phyloP scores from a whole-genome alignment of 2,329 filamentous ascomycete genomes.

The Colletotrichum limetticola region DNA sequence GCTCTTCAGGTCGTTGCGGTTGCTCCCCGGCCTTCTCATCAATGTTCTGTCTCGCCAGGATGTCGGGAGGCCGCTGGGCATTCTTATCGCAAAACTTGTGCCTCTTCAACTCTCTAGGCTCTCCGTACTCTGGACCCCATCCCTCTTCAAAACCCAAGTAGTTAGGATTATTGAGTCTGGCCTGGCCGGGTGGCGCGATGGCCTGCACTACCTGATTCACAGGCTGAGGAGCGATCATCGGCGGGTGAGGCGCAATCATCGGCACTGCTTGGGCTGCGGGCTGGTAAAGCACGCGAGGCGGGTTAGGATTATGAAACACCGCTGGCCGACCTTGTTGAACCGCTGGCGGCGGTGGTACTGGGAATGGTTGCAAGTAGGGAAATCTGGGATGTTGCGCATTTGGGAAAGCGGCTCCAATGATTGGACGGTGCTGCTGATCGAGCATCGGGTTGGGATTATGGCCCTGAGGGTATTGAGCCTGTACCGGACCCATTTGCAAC shows the following conservation, averaged over 20 bases:
- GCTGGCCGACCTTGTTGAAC: no score
- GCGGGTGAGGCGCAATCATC: no score
- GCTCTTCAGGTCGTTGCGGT: no score
- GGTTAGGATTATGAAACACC: no score
- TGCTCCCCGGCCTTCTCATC: background rate
- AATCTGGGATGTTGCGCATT: background rate
- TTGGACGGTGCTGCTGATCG: background rate
- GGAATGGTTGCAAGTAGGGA: background rate
- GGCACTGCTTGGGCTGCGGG: no score
- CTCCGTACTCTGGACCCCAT: background rate
- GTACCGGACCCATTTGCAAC: no score
- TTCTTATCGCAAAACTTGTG: background rate
- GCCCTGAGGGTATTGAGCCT: no score
- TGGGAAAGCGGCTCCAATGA: background rate
- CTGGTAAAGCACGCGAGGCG: no score
- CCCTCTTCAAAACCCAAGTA: background rate
- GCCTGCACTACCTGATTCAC: background rate
- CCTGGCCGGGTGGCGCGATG: background rate
- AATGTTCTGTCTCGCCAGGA: background rate
- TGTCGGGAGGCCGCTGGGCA: background rate
- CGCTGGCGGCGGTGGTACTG: background rate
- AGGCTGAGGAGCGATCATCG: background rate
- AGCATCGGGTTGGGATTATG: background rate
- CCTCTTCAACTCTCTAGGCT: background rate
- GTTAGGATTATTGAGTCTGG: background rate